These are phyloP conservation scores for Magnaporthiopsis poae DNA, from an alignment of 2,329 filamentous ascomycete genomes.

Conservation along the genomic window DNA sequence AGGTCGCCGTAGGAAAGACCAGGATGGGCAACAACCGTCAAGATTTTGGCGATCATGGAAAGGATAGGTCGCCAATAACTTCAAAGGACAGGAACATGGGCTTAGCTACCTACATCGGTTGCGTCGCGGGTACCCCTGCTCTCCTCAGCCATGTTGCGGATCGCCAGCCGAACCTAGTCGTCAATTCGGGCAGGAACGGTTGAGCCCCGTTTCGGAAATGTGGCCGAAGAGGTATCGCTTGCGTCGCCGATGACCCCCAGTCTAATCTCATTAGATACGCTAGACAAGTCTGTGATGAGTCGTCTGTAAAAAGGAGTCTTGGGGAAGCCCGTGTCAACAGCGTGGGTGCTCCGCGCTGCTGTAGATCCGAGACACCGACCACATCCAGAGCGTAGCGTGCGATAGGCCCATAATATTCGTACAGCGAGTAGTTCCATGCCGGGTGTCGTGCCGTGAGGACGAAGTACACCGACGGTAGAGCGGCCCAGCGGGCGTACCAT, in stretches of 20 bases:
- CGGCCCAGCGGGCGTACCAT: neutral
- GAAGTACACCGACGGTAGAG: neutral
- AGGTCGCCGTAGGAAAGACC: slow-evolving; percentile 14
- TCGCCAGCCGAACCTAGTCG: slow-evolving; percentile 26
- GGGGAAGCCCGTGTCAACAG: slow-evolving; percentile 20
- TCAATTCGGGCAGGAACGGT: slow-evolving; percentile 25
- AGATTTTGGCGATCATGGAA: slow-evolving; percentile 23
- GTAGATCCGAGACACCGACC: slow-evolving; percentile 19
- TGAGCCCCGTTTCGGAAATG: slow-evolving; percentile 28
- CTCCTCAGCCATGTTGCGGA: slow-evolving; percentile 36
- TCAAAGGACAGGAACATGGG: slow-evolving; percentile 45
- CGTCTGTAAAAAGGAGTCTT: slow-evolving; percentile 20
- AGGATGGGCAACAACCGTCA: slow-evolving; percentile 18
- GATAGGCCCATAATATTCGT: slow-evolving; percentile 14
- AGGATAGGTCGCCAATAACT: slow-evolving; percentile 41
- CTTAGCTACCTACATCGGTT: slow-evolving; percentile 33
- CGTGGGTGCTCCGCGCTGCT: slow-evolving; percentile 19
- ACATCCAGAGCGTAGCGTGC: slow-evolving; percentile 18
- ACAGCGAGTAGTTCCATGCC: neutral
- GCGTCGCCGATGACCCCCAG: slow-evolving; percentile 27
- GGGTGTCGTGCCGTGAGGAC: neutral
- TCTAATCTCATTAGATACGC: slow-evolving; percentile 31
- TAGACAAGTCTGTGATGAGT: slow-evolving; percentile 12
- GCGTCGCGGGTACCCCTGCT: slow-evolving; percentile 21
- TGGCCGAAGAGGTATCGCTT: slow-evolving; percentile 32